Base-by-base conservation (phyloP, 352 stramenopile species). In the Globisporangium irregulare region DNA sequence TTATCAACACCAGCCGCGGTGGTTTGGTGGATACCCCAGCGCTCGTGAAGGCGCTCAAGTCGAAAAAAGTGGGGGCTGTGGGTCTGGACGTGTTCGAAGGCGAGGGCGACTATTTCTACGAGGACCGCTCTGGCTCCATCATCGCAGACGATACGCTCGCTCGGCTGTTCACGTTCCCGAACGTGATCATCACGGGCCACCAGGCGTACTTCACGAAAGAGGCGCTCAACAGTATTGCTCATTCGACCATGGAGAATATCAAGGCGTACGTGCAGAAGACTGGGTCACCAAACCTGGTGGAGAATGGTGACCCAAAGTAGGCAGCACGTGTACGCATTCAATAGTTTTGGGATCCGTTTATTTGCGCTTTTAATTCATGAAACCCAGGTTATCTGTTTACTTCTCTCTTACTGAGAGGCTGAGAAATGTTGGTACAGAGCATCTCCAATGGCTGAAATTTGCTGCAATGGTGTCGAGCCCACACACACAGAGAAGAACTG, bases 1-100 rank as follows among this genome's bases (percentile, higher is more conserved):
- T 98, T 12, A 97, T 98, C 70, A 98, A 98, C 72, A 97, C 90
- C 14, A 92, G 84, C 29, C 90, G 91, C 63, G 92, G 93, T 59
- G 90, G 86, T 18, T 71, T 97, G 7, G 86, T 97, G 43, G 85
- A 97, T 68, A 97, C 89, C 18, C 80, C 79, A 12, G 85, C 89
- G 6, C 72, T 98, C 0, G 80, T 97, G 27, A 69, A 84, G 51
- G 90, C 84, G 15, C 78, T 98, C 41, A 87, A 96, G 70, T 78
- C 75, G 14, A 77, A 86, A 55, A 89, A 95, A 59, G 89, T 98
- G 53, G 79, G 78, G 20, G 69, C 80, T 8, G 81, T 89, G 0
- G 93, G 90, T 51, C 76, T 97, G 0, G 93, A 98, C 59, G 93
- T 98, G n/a, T 97, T 91, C 62, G 86, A 92, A 61, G 84, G 82